Evolutionary conservation across 768 basidiomycete genomes (phyloP), one percentile per base, ranked within the genome.

Genomic region (Mycena galericulata): DNA sequence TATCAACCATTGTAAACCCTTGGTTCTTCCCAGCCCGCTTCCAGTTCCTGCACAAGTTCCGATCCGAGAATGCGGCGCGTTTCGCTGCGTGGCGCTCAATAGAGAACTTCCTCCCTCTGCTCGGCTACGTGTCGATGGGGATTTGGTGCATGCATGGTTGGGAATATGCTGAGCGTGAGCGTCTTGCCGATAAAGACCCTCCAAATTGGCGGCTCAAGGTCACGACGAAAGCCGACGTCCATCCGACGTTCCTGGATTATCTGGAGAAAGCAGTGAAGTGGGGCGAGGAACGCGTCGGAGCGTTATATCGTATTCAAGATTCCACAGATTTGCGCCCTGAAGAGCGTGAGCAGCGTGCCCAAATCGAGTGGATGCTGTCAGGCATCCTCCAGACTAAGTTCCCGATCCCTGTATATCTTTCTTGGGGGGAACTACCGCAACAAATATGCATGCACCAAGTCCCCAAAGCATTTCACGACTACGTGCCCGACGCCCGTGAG

Each of bases 361-460:
- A 36, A 47, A 20, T 60, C 15, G 46, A 47, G 34, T 34, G 32
- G 46, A 10, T 60, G 29, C 34, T 60, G n/a, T 27, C 0, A 4
- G 20, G 14, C 3, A 49, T 60, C 15, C 22, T 49, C 8, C 14
- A 36, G 14, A 36, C 45, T 14, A 11, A 8, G 1, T 34, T 17
- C 58, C 58, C 58, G 6, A 49, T 60, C n/a, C 58, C 58, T 6
- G 18, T 60, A 6, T 60, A 60, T 49, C 20, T 60, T n/a, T 47
- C 17, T 12, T 60, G 58, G 58, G 58, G 58, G 45, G 26, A 27
- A 32, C 15, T 32, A 58, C 40, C n/a, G 20, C 14, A 4, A 14
- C 3, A 45, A 36, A 45, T 58, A 1, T 17, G 8, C 40, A 3
- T 12, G 11, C 1, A 3, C 27, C 20, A 58, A 29, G 56, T 30